Percentiles rank a stretch among this genome's conserved stretches.
phyloP scores from a whole-genome alignment of 1,284 basidiomycete species.

The Microbotryomycetes sp. region DNA sequence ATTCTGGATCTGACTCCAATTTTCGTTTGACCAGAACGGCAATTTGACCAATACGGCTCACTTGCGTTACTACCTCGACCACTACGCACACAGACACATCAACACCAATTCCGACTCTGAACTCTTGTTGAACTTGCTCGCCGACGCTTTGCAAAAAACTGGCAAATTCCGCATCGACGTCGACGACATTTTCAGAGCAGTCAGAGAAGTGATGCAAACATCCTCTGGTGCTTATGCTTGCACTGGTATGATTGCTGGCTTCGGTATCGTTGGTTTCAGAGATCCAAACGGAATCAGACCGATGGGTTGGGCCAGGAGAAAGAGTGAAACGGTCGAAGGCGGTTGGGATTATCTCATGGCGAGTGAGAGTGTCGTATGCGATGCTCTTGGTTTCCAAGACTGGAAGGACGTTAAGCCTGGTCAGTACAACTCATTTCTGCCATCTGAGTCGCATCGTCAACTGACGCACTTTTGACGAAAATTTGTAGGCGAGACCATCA shows the following conservation, averaged over 20 bases:
- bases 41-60: slow-evolving; percentile 91
- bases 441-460: neutral
- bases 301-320: slow-evolving; percentile 57
- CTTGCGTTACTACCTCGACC: slow-evolving; percentile 87
- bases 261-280: slow-evolving; percentile 95
- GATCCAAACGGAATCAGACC: slow-evolving; percentile 99
- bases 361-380: slow-evolving; percentile 93
- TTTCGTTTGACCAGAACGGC: slow-evolving; percentile 91
- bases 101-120: slow-evolving; percentile 99
- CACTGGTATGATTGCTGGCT: slow-evolving; percentile 96
- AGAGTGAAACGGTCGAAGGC: slow-evolving; percentile 29
- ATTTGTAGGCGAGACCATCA: slow-evolving; percentile 75
- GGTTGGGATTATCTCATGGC: slow-evolving; percentile 77
- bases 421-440: slow-evolving; percentile 37
- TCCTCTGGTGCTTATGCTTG: slow-evolving; percentile 93
- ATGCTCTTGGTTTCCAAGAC: slow-evolving; percentile 80
- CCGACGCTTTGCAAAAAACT: slow-evolving; percentile 94
- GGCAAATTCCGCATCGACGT: slow-evolving; percentile 99
- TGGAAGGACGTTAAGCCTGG: slow-evolving; percentile 94
- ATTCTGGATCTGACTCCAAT: neutral
- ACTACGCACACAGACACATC: slow-evolving; percentile 94
- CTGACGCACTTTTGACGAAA: neutral
- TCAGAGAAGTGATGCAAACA: slow-evolving; percentile 80
- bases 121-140: slow-evolving; percentile 92
- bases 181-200: slow-evolving; percentile 96